phyloP scores from a whole-genome alignment of 2,329 filamentous ascomycete genomes.

The Colletotrichum sp. region DNA sequence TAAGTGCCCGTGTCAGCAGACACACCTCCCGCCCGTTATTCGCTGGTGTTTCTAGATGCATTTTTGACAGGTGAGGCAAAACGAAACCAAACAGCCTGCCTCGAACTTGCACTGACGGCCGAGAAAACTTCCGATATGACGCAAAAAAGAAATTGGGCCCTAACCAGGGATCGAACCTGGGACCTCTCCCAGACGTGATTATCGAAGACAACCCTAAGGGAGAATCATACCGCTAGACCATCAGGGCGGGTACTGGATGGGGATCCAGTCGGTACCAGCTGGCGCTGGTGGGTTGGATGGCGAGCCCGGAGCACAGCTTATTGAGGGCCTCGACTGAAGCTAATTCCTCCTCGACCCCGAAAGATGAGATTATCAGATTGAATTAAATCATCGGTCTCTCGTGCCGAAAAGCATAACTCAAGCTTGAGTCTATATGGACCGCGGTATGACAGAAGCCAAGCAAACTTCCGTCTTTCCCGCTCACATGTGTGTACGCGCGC shows the following conservation, averaged over 20 bases:
- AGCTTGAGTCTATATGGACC: not conserved
- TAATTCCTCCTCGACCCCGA: not conserved
- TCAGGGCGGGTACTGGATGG: not conserved
- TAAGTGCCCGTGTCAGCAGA: not conserved
- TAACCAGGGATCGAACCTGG: slow-evolving; percentile 23
- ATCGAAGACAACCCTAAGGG: slow-evolving; percentile 4
- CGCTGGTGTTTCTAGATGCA: not conserved
- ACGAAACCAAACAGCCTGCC: not conserved
- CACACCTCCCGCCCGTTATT: not conserved
- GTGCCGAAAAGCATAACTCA: not conserved
- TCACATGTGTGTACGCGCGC: not conserved
- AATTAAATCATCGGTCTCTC: not conserved
- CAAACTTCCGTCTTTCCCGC: not conserved
- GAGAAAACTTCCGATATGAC: not conserved
- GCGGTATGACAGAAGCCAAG: not conserved
- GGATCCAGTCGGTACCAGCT: not conserved
- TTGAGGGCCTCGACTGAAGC: not conserved
- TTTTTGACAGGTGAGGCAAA: not conserved
- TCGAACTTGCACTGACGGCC: not conserved
- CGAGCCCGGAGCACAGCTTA: not conserved
- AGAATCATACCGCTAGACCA: slow-evolving; percentile 24
- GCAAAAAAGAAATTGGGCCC: slow-evolving; percentile 1
- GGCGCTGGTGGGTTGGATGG: not conserved
- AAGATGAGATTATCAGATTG: not conserved
- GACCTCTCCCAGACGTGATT: slow-evolving; percentile 4